A percentile compares a stretch with the other conserved stretches of the same genome.
phyloP scores from a whole-genome alignment of 176 grass and related monocot genomes.

The Miscanthus lutarioriparius region DNA sequence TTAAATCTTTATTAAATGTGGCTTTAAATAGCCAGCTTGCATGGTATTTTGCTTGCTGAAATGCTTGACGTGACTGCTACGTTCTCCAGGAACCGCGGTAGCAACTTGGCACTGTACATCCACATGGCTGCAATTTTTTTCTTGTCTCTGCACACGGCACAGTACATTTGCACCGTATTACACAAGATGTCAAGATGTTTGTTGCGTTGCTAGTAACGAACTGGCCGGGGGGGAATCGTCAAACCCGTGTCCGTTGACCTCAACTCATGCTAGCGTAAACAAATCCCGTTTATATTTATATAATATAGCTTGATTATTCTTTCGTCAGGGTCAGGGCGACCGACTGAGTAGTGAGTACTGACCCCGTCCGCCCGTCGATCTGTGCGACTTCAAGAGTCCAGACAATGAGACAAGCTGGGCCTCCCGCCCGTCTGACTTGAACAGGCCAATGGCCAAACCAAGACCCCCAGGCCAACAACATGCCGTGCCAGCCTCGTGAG shows the following conservation, averaged over 20 bases:
- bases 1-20: background rate
- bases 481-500: background rate
- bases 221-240: background rate
- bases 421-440: slow-evolving; percentile 17
- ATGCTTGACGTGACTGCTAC: slow-evolving; percentile 7
- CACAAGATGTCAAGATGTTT: background rate
- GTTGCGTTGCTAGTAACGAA: background rate
- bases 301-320: no score
- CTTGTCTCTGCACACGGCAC: background rate
- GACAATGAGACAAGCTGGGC: background rate
- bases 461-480: background rate
- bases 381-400: background rate
- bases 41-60: background rate
- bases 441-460: background rate
- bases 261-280: background rate
- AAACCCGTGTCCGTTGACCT: background rate
- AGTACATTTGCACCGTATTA: background rate
- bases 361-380: background rate
- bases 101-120: background rate
- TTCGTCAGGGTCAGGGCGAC: no score
- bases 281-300: no score
- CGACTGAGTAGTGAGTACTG: no score
- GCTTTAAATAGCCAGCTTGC: background rate
- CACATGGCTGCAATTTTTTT: background rate
- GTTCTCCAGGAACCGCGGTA: background rate